Conservation (phyloP, 371 early-diverging fungal genomes). For the Mortierella sp. region DNA sequence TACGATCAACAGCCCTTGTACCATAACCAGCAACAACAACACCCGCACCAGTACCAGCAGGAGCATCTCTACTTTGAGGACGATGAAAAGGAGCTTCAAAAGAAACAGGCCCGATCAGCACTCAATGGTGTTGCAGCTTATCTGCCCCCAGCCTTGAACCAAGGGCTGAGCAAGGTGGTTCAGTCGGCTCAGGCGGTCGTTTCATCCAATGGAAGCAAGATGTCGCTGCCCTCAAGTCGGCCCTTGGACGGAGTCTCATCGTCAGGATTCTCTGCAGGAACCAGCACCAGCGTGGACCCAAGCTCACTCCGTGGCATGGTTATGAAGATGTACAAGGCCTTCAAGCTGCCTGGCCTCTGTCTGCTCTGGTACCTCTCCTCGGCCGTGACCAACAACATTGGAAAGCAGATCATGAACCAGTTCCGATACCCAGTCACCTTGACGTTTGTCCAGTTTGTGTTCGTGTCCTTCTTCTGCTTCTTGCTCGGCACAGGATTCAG, state of each 20-base stretch:
- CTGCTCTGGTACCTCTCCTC: constrained; percentile 85
- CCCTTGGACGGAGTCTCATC: constrained; percentile 16
- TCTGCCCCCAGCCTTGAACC: constrained; percentile 47
- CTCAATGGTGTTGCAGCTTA: constrained; percentile 40
- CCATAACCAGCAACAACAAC: constrained; percentile 20
- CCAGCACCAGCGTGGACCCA: constrained; percentile 17
- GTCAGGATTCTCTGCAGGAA: constrained; percentile 13
- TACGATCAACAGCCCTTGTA: constrained; percentile 18
- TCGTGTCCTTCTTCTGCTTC: constrained; percentile 76
- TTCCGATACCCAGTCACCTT: constrained; percentile 86
- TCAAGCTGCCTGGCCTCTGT: constrained; percentile 68
- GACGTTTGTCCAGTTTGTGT: constrained; percentile 83
- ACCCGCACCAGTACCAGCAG: constrained; percentile 22
- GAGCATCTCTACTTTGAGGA: constrained; percentile 34
- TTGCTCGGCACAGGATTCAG: constrained; percentile 59
- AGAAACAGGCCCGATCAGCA: constrained; percentile 46
- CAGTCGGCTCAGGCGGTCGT: constrained; percentile 39
- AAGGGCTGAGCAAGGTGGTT: constrained; percentile 45
- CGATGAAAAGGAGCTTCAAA: constrained; percentile 45
- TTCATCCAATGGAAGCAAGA: constrained; percentile 22
- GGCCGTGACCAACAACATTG: constrained; percentile 85
- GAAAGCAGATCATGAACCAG: constrained; percentile 80
- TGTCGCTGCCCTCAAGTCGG: constrained; percentile 42
- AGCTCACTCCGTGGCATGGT: constrained; percentile 29
- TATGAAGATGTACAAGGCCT: constrained; percentile 39